phyloP scores from a whole-genome alignment of 495 filamentous ascomycete genomes.

The Xylaria telfairii region DNA sequence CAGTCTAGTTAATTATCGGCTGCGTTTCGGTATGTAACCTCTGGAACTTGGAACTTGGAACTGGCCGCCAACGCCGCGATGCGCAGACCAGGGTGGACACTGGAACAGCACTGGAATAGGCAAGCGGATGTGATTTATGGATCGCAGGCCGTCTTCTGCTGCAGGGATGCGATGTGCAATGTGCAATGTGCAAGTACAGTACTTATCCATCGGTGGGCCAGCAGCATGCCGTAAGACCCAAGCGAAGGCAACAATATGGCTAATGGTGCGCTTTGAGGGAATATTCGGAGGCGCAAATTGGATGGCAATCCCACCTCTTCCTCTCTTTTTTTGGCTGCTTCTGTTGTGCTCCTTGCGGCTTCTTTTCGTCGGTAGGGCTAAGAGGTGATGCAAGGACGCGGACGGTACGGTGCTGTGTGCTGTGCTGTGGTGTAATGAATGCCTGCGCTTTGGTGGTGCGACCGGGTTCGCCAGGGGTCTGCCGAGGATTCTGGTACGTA shows the following conservation, averaged over 20 bases:
- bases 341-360: not conserved
- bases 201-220: conserved; percentile 17
- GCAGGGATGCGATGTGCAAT: not conserved
- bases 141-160: conserved; percentile 14
- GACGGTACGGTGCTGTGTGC: conserved; percentile 42
- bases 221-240: conserved; percentile 17
- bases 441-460: conserved; percentile 26
- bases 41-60: conserved; percentile 8
- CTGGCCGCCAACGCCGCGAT: not conserved
- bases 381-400: conserved; percentile 14
- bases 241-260: not conserved
- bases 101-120: conserved; percentile 16
- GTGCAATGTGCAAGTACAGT: not conserved
- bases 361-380: not conserved
- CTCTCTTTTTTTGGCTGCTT: not conserved
- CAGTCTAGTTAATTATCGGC: not conserved
- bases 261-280: not conserved
- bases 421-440: conserved; percentile 35
- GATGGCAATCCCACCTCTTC: not conserved
- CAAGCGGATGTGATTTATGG: conserved; percentile 19
- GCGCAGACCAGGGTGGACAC: not conserved
- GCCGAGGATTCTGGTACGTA: conserved; percentile 35
- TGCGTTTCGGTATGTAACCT: not conserved
- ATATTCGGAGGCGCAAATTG: not conserved
- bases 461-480: conserved; percentile 36